phyloP scores from a whole-genome alignment of 1,284 basidiomycete species.

The Porogramme epimiltina region DNA sequence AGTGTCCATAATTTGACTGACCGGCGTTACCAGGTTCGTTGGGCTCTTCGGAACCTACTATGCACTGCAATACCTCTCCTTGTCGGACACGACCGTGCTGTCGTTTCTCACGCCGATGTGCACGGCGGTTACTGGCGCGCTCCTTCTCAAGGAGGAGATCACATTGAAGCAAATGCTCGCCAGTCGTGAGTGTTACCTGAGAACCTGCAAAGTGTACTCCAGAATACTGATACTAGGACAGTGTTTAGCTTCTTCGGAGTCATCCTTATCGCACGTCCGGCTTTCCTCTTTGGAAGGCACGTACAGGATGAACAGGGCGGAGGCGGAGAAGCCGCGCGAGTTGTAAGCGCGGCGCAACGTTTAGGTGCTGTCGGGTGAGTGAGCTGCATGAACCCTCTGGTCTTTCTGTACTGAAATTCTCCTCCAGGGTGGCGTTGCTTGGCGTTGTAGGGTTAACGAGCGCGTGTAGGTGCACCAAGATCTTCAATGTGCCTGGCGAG shows the following conservation, averaged over 20 bases:
- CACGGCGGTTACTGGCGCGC: slow-evolving; percentile 64
- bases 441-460: slow-evolving; percentile 63
- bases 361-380: slow-evolving; percentile 37
- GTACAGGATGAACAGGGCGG: slow-evolving; percentile 7
- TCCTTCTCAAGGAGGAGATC: slow-evolving; percentile 71
- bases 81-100: slow-evolving; percentile 76
- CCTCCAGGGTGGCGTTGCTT: slow-evolving; percentile 49
- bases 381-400: background rate
- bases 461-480: slow-evolving; percentile 46
- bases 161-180: slow-evolving; percentile 59
- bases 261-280: slow-evolving; percentile 47
- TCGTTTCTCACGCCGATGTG: slow-evolving; percentile 73
- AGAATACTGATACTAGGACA: slow-evolving; percentile 19
- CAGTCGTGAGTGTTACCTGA: slow-evolving; percentile 49
- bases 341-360: slow-evolving; percentile 33
- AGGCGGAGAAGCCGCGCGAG: background rate
- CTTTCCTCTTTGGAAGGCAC: slow-evolving; percentile 30
- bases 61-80: slow-evolving; percentile 53
- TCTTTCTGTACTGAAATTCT: background rate
- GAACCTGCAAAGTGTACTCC: no score
- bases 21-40: slow-evolving; percentile 44
- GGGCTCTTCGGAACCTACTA: slow-evolving; percentile 69
- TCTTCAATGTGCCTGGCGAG: background rate
- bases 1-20: background rate
- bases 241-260: slow-evolving; percentile 51